phyloP scores from a whole-genome alignment of 441 rosid genomes.

The Melastoma candidum region DNA sequence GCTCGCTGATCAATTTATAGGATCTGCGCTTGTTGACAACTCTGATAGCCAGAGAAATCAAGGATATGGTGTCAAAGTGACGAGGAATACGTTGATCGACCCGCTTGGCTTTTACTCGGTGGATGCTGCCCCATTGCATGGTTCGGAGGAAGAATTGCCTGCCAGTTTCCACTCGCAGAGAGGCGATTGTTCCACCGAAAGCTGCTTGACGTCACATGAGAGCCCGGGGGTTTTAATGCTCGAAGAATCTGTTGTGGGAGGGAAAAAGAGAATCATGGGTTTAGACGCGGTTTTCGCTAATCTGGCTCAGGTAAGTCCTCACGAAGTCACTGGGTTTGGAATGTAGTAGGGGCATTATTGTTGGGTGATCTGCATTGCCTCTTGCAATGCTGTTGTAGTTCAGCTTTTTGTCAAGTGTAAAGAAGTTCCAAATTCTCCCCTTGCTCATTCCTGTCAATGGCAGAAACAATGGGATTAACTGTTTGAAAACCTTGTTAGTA shows the following conservation, averaged over 20 bases:
- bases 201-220: conserved; percentile 60
- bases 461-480: conserved; percentile 17
- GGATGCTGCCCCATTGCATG: conserved; percentile 20
- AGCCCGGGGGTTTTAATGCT: conserved; percentile 34
- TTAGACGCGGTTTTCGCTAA: conserved; percentile 23
- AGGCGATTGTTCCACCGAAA: conserved; percentile 57
- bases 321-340: conserved; percentile 30
- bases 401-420: conserved; percentile 17
- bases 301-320: conserved; percentile 21
- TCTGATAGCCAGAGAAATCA: conserved; percentile 20
- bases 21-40: conserved; percentile 21
- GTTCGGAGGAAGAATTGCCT: conserved; percentile 25
- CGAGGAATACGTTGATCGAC: conserved; percentile 24
- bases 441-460: neutral
- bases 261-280: conserved; percentile 31
- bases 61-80: conserved; percentile 21
- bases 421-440: conserved; percentile 12
- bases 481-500: conserved; percentile 5
- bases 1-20: conserved; percentile 52
- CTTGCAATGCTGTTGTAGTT: conserved; percentile 9
- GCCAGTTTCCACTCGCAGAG: conserved; percentile 37
- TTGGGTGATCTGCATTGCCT: conserved; percentile 1
- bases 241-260: conserved; percentile 37
- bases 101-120: conserved; percentile 30
- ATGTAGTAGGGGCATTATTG: conserved; percentile 13